Evolutionary conservation across 257 asterid genomes (phyloP), one percentile per base, ranked within the genome.

Genomic region (Plectranthus barbatus): DNA sequence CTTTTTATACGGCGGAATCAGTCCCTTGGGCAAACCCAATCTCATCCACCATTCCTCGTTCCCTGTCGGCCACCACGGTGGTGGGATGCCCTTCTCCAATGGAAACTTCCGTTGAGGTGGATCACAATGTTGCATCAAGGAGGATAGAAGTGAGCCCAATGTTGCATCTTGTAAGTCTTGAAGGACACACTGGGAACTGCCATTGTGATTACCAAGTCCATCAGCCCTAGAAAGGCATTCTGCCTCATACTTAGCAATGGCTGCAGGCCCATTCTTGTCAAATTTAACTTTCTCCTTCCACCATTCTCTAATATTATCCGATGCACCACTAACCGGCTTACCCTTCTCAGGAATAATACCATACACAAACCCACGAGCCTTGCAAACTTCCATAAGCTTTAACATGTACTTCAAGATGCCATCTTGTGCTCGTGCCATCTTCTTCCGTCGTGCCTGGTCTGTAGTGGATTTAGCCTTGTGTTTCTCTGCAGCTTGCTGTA

Each of bases 21-120:
- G 83, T 55, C 73, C 81, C 50, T 69, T 67, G 5, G 81, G 80
- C 52, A 79, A 58, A 0, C 81, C 75, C 10, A 77, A 15, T 60
- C 64, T 62, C 5, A 41, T 23, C 77, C 79, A 78, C 86, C 90
- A 83, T 13, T 80, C 84, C 68, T 83, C 90, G 1, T 62, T 68
- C 53, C 86, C 90, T 0, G 72, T 71, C 4, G 86, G 90, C 90
- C 90, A 83, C 90, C 90, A 83, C 0, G 90, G 90, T 4, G 90
- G 89, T 1, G 86, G 62, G 2, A 77, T 66, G 31, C 86, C 89
- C 62, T 77, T 83, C 68, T 77, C 86, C 66, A 80, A 42, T 0
- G 90, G 86, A 50, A 44, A 80, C 41, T 74, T 66, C 42, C 83
- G 81, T 73, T 83, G 90, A 0, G 86, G 90, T 2, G 86, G 90